Conservation (phyloP, 1,139 yeast species). For the Scheffersomyces lignicola region DNA sequence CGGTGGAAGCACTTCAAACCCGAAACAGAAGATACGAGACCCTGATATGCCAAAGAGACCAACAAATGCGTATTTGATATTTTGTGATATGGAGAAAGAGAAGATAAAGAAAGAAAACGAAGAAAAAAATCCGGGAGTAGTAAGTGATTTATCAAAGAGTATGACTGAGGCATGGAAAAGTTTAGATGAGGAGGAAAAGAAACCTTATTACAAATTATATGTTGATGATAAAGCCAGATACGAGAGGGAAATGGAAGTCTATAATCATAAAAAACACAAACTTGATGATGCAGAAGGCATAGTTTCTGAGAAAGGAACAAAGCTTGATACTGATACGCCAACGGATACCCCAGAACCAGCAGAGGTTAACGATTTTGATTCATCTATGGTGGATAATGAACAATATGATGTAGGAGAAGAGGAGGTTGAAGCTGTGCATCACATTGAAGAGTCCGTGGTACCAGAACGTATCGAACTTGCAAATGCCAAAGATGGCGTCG, state of each 20-base stretch:
- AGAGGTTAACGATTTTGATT: slow-evolving; percentile 11
- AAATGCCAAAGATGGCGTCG: slow-evolving; percentile 5
- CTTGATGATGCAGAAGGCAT: slow-evolving; percentile 15
- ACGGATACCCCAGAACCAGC: slow-evolving; percentile 11
- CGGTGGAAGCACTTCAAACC: slow-evolving; percentile 9
- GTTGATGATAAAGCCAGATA: slow-evolving; percentile 81
- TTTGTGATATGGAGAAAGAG: slow-evolving; percentile 86
- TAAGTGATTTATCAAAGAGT: slow-evolving; percentile 67
- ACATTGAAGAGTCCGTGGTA: slow-evolving; percentile 16
- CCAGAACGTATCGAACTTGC: no score
- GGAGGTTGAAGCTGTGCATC: slow-evolving; percentile 16
- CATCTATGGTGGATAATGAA: slow-evolving; percentile 14
- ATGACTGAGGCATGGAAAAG: slow-evolving; percentile 88
- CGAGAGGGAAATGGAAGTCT: slow-evolving; percentile 69
- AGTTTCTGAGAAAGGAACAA: slow-evolving; percentile 49
- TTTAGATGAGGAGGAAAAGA: slow-evolving; percentile 66
- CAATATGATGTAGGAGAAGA: slow-evolving; percentile 17
- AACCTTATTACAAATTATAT: slow-evolving; percentile 73
- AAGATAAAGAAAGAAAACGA: slow-evolving; percentile 56
- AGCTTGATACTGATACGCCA: slow-evolving; percentile 17
- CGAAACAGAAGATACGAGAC: slow-evolving; percentile 50
- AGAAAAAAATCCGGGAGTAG: slow-evolving; percentile 44
- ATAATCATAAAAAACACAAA: slow-evolving; percentile 40
- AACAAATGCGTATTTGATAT: slow-evolving; percentile 82
- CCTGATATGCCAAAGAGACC: slow-evolving; percentile 88